Conservation (phyloP, 768 basidiomycete genomes). For the Mycena indigotica region DNA sequence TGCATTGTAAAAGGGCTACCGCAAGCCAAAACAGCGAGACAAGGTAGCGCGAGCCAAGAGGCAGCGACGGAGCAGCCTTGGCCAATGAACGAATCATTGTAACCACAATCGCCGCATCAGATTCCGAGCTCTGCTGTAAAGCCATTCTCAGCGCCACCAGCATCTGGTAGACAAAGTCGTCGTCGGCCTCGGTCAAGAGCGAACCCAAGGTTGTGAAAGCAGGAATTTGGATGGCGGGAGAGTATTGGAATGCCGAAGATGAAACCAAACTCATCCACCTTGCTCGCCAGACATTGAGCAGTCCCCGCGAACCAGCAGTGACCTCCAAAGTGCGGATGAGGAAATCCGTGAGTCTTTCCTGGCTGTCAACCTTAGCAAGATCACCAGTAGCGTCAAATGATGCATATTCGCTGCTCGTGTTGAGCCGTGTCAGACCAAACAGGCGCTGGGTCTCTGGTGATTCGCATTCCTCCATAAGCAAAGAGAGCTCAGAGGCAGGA, state of each 20-base stretch:
- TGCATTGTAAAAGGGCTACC: constrained; percentile 79
- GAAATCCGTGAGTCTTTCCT: constrained; percentile 67
- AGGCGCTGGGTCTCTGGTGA: constrained; percentile 58
- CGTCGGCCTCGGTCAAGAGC: constrained; percentile 88
- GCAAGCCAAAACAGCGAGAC: constrained; percentile 85
- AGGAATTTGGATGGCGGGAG: constrained; percentile 83
- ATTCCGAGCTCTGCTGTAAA: constrained; percentile 64
- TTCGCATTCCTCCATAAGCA: constrained; percentile 63
- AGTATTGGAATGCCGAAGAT: constrained; percentile 87
- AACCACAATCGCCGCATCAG: constrained; percentile 71
- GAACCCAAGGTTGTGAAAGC: constrained; percentile 82
- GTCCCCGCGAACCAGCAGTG: constrained; percentile 65
- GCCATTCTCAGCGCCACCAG: constrained; percentile 83
- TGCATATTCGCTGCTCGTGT: constrained; percentile 69
- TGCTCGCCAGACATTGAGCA: constrained; percentile 88
- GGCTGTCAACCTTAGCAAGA: constrained; percentile 57
- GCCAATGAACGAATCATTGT: constrained; percentile 89
- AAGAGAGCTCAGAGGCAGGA: constrained; percentile 59
- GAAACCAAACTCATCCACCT: constrained; percentile 92
- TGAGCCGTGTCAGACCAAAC: constrained; percentile 72
- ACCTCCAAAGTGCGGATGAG: constrained; percentile 65
- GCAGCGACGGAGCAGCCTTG: constrained; percentile 72
- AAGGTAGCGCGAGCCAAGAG: constrained; percentile 70
- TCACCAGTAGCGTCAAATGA: constrained; percentile 58
- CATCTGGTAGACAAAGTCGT: constrained; percentile 92